Percentiles rank a stretch among this genome's conserved stretches.
Evolutionary conservation across 129 eudicot species (phyloP).

Genomic region (Lonicera japonica): DNA sequence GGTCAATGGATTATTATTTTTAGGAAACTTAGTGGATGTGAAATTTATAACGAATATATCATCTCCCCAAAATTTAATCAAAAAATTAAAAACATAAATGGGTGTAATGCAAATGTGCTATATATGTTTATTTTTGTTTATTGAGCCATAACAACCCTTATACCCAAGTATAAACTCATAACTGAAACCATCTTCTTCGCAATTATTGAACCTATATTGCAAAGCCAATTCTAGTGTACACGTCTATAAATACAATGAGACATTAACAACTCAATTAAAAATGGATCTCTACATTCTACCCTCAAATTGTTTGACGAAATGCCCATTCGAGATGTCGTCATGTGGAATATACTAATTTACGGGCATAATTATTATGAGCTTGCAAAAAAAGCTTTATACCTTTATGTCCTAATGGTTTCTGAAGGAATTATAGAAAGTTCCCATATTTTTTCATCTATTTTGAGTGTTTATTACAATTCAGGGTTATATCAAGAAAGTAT

Average conservation of each 20-base stretch:
- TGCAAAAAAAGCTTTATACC: slow-evolving; percentile 22
- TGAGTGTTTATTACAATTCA: slow-evolving; percentile 42
- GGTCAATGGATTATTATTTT: too few relatives aligned
- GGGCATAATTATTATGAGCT: slow-evolving; percentile 46
- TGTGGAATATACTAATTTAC: slow-evolving; percentile 68
- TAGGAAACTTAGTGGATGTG: too few relatives aligned
- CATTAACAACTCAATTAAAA: slow-evolving; percentile 28
- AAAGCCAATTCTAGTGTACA: slow-evolving; percentile 20
- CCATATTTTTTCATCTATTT: slow-evolving; percentile 58
- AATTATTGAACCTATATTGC: slow-evolving; percentile 22
- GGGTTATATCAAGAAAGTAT: slow-evolving; percentile 43
- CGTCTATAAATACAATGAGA: slow-evolving; percentile 28
- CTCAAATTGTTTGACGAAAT: slow-evolving; percentile 68
- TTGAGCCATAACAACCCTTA: slow-evolving; percentile 20
- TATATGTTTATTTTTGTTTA: too few relatives aligned
- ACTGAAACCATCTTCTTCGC: slow-evolving; percentile 15
- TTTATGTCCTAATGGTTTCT: slow-evolving; percentile 50
- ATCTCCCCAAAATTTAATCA: too few relatives aligned
- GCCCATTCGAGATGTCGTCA: slow-evolving; percentile 48
- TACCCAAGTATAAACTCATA: slow-evolving; percentile 12
- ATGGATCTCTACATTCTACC: slow-evolving; percentile 39
- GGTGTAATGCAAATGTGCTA: too few relatives aligned
- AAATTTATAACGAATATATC: too few relatives aligned
- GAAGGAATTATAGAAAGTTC: slow-evolving; percentile 59
- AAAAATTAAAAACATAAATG: too few relatives aligned